Evolutionary conservation across 352 stramenopile genomes (phyloP).

Genomic region (Phytopythium helicoides): DNA sequence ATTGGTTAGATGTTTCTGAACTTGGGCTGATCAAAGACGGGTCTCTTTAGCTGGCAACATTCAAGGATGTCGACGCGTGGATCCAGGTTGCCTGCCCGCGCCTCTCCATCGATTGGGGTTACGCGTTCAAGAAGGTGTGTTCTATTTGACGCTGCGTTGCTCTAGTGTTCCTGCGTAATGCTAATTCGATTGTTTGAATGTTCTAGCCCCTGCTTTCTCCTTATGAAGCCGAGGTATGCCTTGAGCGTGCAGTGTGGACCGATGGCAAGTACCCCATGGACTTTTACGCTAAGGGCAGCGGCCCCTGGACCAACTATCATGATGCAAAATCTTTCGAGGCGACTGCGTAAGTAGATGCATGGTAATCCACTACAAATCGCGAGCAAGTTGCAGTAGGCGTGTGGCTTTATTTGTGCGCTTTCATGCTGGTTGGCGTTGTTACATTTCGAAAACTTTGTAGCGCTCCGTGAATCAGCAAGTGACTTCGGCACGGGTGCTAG

Average conservation of each 20-base stretch:
- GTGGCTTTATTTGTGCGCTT: background rate
- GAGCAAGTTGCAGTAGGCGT: too few species aligned
- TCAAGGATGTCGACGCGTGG: conserved; percentile 94
- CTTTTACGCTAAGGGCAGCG: conserved; percentile 96
- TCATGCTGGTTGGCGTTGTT: background rate
- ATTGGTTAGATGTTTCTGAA: background rate
- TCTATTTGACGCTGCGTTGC: too few species aligned
- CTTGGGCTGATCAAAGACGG: background rate
- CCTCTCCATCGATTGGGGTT: conserved; percentile 99
- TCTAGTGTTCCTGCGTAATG: conserved; percentile 1
- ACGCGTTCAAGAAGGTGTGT: conserved; percentile 90
- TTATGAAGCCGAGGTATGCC: conserved; percentile 96
- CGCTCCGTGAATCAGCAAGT: too few species aligned
- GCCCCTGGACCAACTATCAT: conserved; percentile 97
- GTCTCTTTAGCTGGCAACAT: conserved; percentile 72
- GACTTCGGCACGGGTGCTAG: too few species aligned
- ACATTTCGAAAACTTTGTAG: conserved; percentile 2
- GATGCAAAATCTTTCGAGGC: conserved; percentile 31
- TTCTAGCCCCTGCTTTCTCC: conserved; percentile 92
- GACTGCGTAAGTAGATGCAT: conserved; percentile 2
- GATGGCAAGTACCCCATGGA: conserved; percentile 98
- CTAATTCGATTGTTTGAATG: too few species aligned
- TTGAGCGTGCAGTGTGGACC: conserved; percentile 88
- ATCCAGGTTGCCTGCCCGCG: conserved; percentile 99
- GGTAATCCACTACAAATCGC: too few species aligned